Conservation (phyloP, 176 grass and related monocot species). For the Pharus latifolius region DNA sequence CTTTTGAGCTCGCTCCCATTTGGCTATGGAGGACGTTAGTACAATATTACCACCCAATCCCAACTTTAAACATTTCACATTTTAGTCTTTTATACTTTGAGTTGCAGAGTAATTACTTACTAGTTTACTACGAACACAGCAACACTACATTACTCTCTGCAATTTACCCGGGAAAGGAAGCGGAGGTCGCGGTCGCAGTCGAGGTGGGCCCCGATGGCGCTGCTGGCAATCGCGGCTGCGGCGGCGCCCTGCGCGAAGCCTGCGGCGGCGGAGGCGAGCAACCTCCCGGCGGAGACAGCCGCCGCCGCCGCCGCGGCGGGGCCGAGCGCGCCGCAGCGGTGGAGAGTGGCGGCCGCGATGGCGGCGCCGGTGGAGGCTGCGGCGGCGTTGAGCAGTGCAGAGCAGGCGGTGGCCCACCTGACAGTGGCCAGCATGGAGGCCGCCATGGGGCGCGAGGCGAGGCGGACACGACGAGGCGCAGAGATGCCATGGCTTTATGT, state of each 20-base stretch:
- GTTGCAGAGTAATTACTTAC: background rate
- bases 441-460: background rate
- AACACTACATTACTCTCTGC: background rate
- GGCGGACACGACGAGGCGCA: background rate
- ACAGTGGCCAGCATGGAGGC: constrained; percentile 32
- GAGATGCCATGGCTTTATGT: background rate
- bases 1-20: background rate
- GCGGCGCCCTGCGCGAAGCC: constrained; percentile 51
- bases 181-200: constrained; percentile 40
- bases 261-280: constrained; percentile 8
- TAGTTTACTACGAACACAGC: background rate
- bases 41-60: background rate
- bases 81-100: background rate
- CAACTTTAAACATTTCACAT: background rate
- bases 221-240: constrained; percentile 41
- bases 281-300: constrained; percentile 3
- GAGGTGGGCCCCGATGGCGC: constrained; percentile 36
- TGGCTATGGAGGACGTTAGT: background rate
- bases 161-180: constrained; percentile 44
- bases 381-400: constrained; percentile 43
- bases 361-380: constrained; percentile 17
- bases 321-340: background rate
- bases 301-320: constrained; percentile 13
- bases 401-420: constrained; percentile 35
- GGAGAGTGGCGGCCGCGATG: constrained; percentile 21